Conservation (phyloP, 176 grass and related monocot genomes). For the Triticum monococcum region DNA sequence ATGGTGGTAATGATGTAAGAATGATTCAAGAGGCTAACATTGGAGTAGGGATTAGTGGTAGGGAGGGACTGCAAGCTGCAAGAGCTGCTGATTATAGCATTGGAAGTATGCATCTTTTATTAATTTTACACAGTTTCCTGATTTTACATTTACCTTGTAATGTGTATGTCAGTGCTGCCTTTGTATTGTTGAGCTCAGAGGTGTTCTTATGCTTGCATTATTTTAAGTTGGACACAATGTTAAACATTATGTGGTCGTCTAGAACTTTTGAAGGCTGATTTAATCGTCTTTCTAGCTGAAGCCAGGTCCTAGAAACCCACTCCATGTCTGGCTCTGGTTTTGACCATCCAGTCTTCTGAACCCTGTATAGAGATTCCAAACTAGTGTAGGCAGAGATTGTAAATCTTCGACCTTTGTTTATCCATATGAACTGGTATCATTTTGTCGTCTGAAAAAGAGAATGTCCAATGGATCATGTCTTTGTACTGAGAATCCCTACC, state of each 20-base stretch:
- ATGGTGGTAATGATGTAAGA: conserved; percentile 98
- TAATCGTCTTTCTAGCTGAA: background rate
- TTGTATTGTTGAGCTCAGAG: background rate
- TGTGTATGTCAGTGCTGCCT: background rate
- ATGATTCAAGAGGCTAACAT: conserved; percentile 98
- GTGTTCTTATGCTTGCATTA: background rate
- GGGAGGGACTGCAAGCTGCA: conserved; percentile 93
- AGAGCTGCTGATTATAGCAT: conserved; percentile 94
- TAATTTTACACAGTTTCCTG: background rate
- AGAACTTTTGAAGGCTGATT: background rate
- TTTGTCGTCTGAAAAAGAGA: background rate
- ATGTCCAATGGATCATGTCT: background rate
- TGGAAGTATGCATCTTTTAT: conserved; percentile 61
- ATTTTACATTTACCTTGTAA: background rate
- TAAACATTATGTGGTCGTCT: background rate
- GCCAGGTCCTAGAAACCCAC: background rate
- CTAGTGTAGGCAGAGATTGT: background rate
- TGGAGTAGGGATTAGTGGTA: conserved; percentile 94
- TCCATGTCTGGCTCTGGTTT: background rate
- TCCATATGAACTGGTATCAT: background rate
- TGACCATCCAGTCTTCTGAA: background rate
- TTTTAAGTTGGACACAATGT: background rate
- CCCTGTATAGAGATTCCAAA: background rate
- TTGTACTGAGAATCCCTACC: background rate
- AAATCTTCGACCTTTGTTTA: background rate